Evolutionary conservation across 306 rosid genomes (phyloP), one percentile per base, ranked within the genome.

Genomic region (Ziziphus jujuba): DNA sequence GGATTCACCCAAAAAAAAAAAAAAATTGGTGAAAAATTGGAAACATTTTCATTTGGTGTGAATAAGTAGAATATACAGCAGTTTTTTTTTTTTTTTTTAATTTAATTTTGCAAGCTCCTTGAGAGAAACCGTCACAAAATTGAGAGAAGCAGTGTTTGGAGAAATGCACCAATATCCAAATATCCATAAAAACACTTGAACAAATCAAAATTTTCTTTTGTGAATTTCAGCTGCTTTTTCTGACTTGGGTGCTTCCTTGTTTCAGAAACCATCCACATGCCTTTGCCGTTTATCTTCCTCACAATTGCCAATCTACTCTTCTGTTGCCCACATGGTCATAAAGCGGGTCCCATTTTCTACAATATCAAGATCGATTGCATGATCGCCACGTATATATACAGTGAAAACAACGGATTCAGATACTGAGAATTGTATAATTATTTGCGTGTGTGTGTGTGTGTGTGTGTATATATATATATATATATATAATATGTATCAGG

Each of bases 191-290:
- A 28, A 28, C 33, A 28, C 33, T 28, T n/a, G n/a, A n/a, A n/a
- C n/a, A n/a, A n/a, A n/a, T 5, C 16, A 13, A 4, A 5, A 17
- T 50, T 3, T 4, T 50, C 17, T 0, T 50, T 17, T n/a, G 4
- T 50, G 1, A 17, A 0, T 19, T 50, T 50, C 16, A 28, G 69
- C 48, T 64, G 69, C 47, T 51, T 34, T 65, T 50, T 16, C 52
- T 65, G 59, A 49, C 69, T 35, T 11, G 7, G 40, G 28, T 49
- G 57, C 43, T 31, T 28, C n/a, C 44, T 31, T 28, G 16, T 25
- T 17, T 51, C 47, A 31, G 59, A 65, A 50, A 65, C 58, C 40
- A 24, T 48, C 25, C 70, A 65, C 70, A 65, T 65, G 70, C 48
- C 0, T 49, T 4, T 65, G 59, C 19, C 23, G 17, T 51, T 33